These are phyloP conservation scores for Sporothrix mexicana DNA, from an alignment of 2,329 filamentous ascomycete species.

Conservation along the genomic window DNA sequence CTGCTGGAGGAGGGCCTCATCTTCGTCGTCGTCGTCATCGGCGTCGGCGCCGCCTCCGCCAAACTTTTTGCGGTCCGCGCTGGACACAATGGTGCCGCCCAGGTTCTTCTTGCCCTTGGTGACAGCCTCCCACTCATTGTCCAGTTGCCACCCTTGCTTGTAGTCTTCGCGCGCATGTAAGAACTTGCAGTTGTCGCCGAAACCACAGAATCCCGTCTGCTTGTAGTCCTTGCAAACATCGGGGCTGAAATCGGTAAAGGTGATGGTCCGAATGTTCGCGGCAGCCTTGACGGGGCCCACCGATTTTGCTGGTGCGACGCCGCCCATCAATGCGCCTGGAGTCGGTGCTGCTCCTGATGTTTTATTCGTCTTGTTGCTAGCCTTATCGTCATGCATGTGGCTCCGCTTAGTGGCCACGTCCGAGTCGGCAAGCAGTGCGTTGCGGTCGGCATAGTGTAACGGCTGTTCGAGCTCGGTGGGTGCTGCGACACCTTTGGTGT, in stretches of 20 bases:
- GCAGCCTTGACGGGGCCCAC: conserved; percentile 89
- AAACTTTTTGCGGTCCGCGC: conserved; percentile 56
- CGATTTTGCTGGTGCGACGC: conserved; percentile 17
- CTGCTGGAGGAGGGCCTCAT: conserved; percentile 75
- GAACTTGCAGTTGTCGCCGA: conserved; percentile 81
- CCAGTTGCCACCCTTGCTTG: conserved; percentile 93
- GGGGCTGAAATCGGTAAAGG: conserved; percentile 85
- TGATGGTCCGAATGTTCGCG: conserved; percentile 88
- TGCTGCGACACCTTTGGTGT: conserved; percentile 4
- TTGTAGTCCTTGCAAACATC: conserved; percentile 87
- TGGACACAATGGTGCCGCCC: conserved; percentile 66
- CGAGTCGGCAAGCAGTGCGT: conserved; percentile 65
- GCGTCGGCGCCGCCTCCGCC: conserved; percentile 36
- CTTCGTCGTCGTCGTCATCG: conserved; percentile 59
- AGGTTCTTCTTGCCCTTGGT: conserved; percentile 72
- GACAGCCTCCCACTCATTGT: conserved; percentile 88
- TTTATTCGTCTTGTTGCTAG: conserved; percentile 66
- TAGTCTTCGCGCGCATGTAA: conserved; percentile 78
- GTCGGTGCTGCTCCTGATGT: conserved; percentile 54
- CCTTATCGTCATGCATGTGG: conserved; percentile 58
- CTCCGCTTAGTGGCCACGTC: conserved; percentile 90
- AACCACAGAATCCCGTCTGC: conserved; percentile 64
- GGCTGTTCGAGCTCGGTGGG: conserved; percentile 48
- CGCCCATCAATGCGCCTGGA: conserved; percentile 21
- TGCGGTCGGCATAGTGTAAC: conserved; percentile 61